Conservation (phyloP, 805 yeast species). For the Debaryomyces tyrocola region DNA sequence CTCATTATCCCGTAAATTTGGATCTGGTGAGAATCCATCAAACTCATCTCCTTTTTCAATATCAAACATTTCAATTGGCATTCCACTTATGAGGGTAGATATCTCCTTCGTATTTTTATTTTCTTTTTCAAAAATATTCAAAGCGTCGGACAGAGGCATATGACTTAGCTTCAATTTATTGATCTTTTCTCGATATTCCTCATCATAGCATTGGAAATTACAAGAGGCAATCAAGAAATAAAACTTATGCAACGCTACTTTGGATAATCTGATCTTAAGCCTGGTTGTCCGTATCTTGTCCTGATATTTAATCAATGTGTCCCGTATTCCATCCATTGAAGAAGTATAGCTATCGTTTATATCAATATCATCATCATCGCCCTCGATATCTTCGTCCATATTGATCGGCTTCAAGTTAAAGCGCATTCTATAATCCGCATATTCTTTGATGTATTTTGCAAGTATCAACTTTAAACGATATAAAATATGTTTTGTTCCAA, state of each 20-base stretch:
- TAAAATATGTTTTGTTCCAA: conserved; percentile 25
- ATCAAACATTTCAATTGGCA: conserved; percentile 8
- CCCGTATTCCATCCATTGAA: conserved; percentile 1
- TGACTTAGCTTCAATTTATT: conserved; percentile 8
- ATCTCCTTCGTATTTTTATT: conserved; percentile 17
- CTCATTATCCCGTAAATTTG: background rate
- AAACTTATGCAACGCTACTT: conserved; percentile 69
- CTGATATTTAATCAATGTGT: conserved; percentile 12
- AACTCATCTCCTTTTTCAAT: background rate
- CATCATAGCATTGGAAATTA: conserved; percentile 53
- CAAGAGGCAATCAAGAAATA: conserved; percentile 78
- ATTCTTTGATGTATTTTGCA: conserved; percentile 12
- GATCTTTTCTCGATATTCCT: conserved; percentile 29
- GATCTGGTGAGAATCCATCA: background rate
- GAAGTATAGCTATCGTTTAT: conserved; percentile 5
- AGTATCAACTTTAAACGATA: conserved; percentile 20
- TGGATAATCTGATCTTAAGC: conserved; percentile 46
- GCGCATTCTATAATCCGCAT: conserved; percentile 22
- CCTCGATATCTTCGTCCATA: conserved; percentile 17
- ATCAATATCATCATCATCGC: conserved; percentile 12
- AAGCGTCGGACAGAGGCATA: background rate
- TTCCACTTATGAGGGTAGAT: conserved; percentile 20
- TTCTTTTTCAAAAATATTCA: conserved; percentile 6
- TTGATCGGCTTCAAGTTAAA: conserved; percentile 3
- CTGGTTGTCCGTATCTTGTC: conserved; percentile 25